Conservation (phyloP, 345 rosid species). For the Noccaea caerulescens region DNA sequence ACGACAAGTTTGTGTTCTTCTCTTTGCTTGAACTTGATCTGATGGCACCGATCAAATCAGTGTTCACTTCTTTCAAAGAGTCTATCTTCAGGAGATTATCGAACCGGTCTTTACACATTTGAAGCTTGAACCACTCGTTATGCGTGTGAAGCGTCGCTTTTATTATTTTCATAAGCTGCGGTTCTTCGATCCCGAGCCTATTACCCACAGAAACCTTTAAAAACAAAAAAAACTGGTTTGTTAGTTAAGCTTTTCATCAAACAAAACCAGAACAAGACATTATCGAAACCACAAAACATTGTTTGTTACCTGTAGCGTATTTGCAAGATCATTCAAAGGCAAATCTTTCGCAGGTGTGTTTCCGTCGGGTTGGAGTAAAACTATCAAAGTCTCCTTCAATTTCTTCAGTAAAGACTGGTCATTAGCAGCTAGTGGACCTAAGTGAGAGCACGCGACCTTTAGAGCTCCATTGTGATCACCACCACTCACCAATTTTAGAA, state of each 20-base stretch:
- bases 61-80: slow-evolving; percentile 65
- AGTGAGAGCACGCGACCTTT: slow-evolving; percentile 78
- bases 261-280: slow-evolving; percentile 15
- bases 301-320: slow-evolving; percentile 76
- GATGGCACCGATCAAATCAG: slow-evolving; percentile 55
- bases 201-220: slow-evolving; percentile 77
- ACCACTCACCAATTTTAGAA: slow-evolving; percentile 70
- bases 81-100: slow-evolving; percentile 70
- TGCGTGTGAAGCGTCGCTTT: slow-evolving; percentile 89
- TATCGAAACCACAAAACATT: not conserved
- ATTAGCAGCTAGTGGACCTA: slow-evolving; percentile 85
- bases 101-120: slow-evolving; percentile 83
- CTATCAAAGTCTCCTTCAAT: slow-evolving; percentile 83
- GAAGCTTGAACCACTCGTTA: slow-evolving; percentile 90
- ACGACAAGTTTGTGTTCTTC: slow-evolving; percentile 73
- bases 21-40: slow-evolving; percentile 64
- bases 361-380: slow-evolving; percentile 68
- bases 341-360: slow-evolving; percentile 60
- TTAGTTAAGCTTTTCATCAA: not conserved
- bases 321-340: slow-evolving; percentile 74
- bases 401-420: slow-evolving; percentile 72
- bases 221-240: not conserved
- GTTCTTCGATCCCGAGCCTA: slow-evolving; percentile 86
- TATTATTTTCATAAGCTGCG: slow-evolving; percentile 84
- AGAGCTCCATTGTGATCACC: slow-evolving; percentile 85